Conservation (phyloP, 2,329 filamentous ascomycete genomes). For the Alternaria sp. region DNA sequence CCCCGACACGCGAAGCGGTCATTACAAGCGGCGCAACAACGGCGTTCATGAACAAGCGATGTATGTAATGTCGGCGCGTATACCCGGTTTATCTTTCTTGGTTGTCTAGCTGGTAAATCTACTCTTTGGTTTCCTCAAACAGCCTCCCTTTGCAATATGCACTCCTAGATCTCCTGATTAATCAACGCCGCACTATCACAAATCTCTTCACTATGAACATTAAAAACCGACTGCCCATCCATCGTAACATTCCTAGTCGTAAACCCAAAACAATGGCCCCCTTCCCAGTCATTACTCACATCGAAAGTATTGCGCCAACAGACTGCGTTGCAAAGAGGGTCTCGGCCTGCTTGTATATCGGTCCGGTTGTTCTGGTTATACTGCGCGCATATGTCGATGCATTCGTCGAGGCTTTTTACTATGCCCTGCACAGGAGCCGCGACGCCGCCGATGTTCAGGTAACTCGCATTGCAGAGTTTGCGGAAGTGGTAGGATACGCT, state of each 20-base stretch:
- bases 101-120: background rate
- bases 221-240: background rate
- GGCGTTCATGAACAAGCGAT: constrained; percentile 7
- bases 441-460: background rate
- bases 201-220: too few species aligned
- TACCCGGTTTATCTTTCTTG: constrained; percentile 16
- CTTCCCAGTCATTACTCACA: background rate
- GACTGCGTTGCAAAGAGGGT: background rate
- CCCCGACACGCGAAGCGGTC: background rate
- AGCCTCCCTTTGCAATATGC: too few species aligned
- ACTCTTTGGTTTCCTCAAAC: too few species aligned
- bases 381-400: background rate
- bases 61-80: constrained; percentile 18
- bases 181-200: background rate
- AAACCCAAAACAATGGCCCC: background rate
- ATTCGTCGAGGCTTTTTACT: background rate
- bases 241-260: background rate
- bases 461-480: background rate
- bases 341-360: background rate
- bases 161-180: background rate
- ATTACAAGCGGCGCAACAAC: constrained; percentile 2
- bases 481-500: background rate
- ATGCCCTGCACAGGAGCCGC: background rate
- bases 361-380: background rate
- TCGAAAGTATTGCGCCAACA: background rate